phyloP scores from a whole-genome alignment of 305 asterid species.

The Fraxinus xanthoxyloides region DNA sequence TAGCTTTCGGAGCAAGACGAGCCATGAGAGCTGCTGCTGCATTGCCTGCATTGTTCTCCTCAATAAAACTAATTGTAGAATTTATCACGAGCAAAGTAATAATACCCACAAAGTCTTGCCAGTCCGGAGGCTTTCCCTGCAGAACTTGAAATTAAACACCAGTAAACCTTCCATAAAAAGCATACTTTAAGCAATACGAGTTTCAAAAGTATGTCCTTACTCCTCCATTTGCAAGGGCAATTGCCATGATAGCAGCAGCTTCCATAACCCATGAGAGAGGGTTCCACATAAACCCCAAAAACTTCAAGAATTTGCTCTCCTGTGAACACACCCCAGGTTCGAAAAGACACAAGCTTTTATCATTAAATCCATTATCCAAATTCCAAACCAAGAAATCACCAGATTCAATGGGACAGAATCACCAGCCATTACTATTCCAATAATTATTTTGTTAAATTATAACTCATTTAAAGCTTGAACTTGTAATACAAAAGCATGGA shows the following conservation, averaged over 20 bases:
- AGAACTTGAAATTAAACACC: slow-evolving; percentile 14
- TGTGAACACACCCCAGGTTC: slow-evolving; percentile 25
- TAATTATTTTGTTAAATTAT: slow-evolving; percentile 1
- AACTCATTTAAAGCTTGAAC: slow-evolving; percentile 16
- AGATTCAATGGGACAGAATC: slow-evolving; percentile 3
- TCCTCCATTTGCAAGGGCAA: slow-evolving; percentile 99
- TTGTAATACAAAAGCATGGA: not conserved
- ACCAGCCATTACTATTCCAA: slow-evolving; percentile 4
- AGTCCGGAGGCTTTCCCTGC: slow-evolving; percentile 98
- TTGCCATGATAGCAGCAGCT: slow-evolving; percentile 99
- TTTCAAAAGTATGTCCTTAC: slow-evolving; percentile 44
- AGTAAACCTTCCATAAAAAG: slow-evolving; percentile 4
- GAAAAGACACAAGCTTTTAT: slow-evolving; percentile 2
- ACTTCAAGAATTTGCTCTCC: slow-evolving; percentile 93
- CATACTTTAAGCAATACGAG: not conserved
- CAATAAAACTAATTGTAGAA: slow-evolving; percentile 95
- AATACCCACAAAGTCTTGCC: slow-evolving; percentile 99
- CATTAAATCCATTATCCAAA: slow-evolving; percentile 1
- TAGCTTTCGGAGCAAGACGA: slow-evolving; percentile 96
- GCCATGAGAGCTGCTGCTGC: slow-evolving; percentile 99
- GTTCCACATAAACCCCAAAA: slow-evolving; percentile 99
- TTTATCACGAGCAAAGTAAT: slow-evolving; percentile 84
- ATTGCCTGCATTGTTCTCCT: slow-evolving; percentile 98
- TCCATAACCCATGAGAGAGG: slow-evolving; percentile 99
- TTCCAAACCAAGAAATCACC: not conserved